Conservation (phyloP, 2,329 filamentous ascomycete genomes). For the Verticillium isaacii region DNA sequence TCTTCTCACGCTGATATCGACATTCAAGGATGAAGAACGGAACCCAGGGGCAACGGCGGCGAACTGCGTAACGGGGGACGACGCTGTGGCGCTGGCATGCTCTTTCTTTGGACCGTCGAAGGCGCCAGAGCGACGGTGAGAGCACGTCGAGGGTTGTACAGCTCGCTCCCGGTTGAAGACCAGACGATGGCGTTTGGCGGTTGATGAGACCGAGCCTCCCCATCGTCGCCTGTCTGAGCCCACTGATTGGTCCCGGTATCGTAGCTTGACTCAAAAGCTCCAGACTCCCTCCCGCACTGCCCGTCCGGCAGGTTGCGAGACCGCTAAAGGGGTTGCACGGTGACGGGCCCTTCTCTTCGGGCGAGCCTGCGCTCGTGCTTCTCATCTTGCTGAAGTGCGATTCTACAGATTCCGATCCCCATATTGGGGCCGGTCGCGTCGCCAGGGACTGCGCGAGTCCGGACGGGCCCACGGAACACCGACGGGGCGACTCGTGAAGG, state of each 20-base stretch:
- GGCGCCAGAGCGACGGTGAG: not conserved
- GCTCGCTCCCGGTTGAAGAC: not conserved
- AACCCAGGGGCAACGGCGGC: not conserved
- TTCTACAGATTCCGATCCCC: not conserved
- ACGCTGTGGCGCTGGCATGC: not conserved
- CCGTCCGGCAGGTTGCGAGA: not conserved
- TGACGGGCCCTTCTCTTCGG: not conserved
- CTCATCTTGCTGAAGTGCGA: not conserved
- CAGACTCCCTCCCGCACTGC: constrained; percentile 7
- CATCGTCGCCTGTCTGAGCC: constrained; percentile 12
- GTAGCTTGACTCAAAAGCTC: constrained; percentile 8
- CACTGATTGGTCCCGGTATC: constrained; percentile 10
- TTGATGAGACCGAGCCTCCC: constrained; percentile 12
- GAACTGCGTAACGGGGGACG: not conserved
- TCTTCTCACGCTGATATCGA: not conserved
- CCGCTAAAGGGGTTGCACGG: not conserved
- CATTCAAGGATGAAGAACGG: not conserved
- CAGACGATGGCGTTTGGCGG: constrained; percentile 11
- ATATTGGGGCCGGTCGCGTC: not conserved
- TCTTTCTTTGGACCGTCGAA: not conserved
- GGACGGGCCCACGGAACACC: not conserved
- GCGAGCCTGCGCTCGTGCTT: not conserved
- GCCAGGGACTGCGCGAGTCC: not conserved
- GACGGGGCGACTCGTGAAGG: not conserved
- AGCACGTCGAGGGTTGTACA: not conserved